Percentiles rank a stretch among this genome's conserved stretches.
Evolutionary conservation across 768 basidiomycete species (phyloP).

Genomic region (Calocera viscosa): DNA sequence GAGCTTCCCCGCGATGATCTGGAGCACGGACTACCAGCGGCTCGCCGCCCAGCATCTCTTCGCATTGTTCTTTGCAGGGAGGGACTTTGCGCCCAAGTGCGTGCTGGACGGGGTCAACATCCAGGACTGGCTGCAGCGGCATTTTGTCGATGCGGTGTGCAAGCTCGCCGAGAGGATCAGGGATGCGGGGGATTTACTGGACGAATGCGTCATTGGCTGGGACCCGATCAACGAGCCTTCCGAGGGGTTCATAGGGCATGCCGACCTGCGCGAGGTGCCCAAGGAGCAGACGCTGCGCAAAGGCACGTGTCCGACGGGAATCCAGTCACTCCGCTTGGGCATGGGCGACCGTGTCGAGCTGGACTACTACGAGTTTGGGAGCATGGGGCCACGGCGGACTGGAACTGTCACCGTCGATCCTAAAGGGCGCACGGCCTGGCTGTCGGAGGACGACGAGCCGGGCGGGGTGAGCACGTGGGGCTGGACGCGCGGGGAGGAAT

Average conservation of each 20-base stretch:
- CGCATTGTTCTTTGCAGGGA: conserved; percentile 88
- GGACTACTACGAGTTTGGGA: conserved; percentile 68
- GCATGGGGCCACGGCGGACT: conserved; percentile 59
- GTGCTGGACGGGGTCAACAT: conserved; percentile 84
- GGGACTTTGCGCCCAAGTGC: conserved; percentile 81
- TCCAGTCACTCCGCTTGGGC: conserved; percentile 71
- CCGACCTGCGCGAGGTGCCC: conserved; percentile 55
- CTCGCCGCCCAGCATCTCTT: conserved; percentile 80
- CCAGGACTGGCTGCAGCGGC: conserved; percentile 72
- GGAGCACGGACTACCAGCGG: conserved; percentile 91
- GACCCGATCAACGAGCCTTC: conserved; percentile 92
- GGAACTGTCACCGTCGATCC: conserved; percentile 79
- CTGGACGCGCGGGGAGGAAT: conserved; percentile 60
- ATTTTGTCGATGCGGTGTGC: conserved; percentile 64
- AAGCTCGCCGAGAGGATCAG: conserved; percentile 61
- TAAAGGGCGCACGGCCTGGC: conserved; percentile 67
- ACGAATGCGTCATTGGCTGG: conserved; percentile 90
- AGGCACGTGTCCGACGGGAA: conserved; percentile 74
- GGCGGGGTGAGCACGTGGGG: conserved; percentile 42
- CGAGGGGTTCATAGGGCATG: conserved; percentile 65
- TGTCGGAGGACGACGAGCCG: conserved; percentile 35
- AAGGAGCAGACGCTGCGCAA: conserved; percentile 64
- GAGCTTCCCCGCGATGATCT: conserved; percentile 82
- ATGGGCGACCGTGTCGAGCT: conserved; percentile 77
- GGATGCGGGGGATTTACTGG: conserved; percentile 62